Percentiles rank a stretch among this genome's conserved stretches.
These are phyloP conservation scores for Fusarium kyushuense DNA, from an alignment of 2,329 filamentous ascomycete genomes.

Conservation along the genomic window DNA sequence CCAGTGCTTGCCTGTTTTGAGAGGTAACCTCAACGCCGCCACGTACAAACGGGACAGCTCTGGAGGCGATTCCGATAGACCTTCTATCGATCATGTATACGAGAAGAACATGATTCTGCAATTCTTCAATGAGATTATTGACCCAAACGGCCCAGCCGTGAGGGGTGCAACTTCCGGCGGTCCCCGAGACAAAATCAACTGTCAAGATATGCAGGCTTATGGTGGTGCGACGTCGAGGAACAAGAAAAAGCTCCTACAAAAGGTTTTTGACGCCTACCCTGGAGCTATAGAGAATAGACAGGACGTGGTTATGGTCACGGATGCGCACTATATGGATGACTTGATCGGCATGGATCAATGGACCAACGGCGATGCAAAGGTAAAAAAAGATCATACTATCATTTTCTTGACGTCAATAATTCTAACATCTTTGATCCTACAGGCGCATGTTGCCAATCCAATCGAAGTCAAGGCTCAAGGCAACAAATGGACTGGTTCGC, in stretches of 20 bases:
- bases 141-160: background rate
- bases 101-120: constrained; percentile 30
- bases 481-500: background rate
- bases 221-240: background rate
- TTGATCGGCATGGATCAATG: constrained; percentile 26
- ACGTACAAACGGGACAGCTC: no score
- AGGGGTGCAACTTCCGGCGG: background rate
- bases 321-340: background rate
- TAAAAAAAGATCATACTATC: no score
- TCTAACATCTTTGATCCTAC: no score
- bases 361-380: constrained; percentile 14
- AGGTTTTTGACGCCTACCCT: constrained; percentile 15
- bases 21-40: background rate
- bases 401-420: no score
- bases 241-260: background rate
- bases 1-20: background rate
- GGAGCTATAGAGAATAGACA: no score
- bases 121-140: constrained; percentile 8
- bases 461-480: background rate
- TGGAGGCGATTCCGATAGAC: no score
- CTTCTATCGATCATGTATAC: constrained; percentile 29
- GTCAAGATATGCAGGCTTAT: constrained; percentile 15
- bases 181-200: constrained; percentile 6
- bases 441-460: background rate
- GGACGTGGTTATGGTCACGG: background rate